phyloP scores from a whole-genome alignment of 768 basidiomycete species.

The Steccherinum ochraceum region DNA sequence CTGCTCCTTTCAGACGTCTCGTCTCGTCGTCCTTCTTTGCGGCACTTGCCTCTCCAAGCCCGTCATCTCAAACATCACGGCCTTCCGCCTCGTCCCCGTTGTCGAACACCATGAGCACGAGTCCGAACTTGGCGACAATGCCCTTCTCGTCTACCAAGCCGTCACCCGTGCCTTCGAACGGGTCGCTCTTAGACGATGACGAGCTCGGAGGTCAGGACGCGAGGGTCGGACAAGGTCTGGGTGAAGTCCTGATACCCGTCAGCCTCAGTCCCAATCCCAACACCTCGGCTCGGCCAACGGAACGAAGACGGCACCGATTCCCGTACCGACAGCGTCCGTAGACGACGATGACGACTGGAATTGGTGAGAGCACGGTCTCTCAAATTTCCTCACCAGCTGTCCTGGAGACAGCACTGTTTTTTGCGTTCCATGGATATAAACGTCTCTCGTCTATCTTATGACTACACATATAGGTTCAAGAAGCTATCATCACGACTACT shows the following conservation, averaged over 20 bases:
- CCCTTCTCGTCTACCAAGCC: conserved; percentile 10
- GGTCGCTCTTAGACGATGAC: conserved; percentile 38
- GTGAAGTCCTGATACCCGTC: conserved; percentile 28
- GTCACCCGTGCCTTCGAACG: conserved; percentile 12
- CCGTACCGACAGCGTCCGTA: not conserved
- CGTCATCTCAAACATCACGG: conserved; percentile 17
- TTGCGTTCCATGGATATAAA: not conserved
- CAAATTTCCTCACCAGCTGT: not conserved
- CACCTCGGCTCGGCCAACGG: conserved; percentile 8
- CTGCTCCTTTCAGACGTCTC: conserved; percentile 58
- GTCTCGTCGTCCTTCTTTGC: conserved; percentile 51
- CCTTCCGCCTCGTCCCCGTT: conserved; percentile 19
- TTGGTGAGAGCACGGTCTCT: conserved; percentile 32
- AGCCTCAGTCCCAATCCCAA: conserved; percentile 19
- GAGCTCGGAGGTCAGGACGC: conserved; percentile 10
- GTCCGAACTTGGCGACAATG: conserved; percentile 11
- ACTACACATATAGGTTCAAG: not conserved
- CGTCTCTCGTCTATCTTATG: not conserved
- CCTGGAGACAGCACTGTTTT: not conserved
- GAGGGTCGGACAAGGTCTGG: conserved; percentile 18
- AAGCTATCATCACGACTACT: not conserved
- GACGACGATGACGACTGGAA: conserved; percentile 57
- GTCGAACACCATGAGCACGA: conserved; percentile 4
- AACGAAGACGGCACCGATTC: conserved; percentile 5
- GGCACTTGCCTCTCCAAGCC: conserved; percentile 32